A percentile compares a stretch with the other conserved stretches of the same genome.
Conservation (phyloP, 495 filamentous ascomycete genomes). For the Penicillium samsonianum region DNA sequence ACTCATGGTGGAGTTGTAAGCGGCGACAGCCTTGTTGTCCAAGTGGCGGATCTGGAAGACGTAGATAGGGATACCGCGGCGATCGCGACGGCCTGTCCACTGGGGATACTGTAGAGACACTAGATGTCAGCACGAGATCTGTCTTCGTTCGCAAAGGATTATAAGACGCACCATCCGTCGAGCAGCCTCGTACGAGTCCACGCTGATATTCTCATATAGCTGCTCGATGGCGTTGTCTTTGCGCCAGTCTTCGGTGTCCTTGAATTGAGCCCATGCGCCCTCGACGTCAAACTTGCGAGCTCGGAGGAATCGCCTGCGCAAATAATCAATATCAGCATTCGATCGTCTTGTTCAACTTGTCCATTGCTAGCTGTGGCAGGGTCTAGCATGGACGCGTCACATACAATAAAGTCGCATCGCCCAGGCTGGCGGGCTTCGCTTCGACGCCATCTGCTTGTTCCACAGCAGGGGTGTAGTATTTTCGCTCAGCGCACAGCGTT, state of each 20-base stretch:
- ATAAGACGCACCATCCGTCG: conserved; percentile 64
- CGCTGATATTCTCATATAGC: conserved; percentile 76
- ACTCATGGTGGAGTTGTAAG: conserved; percentile 66
- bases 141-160: background rate
- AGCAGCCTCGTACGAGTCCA: conserved; percentile 78
- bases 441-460: conserved; percentile 34
- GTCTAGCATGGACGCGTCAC: conserved; percentile 29
- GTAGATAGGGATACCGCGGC: conserved; percentile 85
- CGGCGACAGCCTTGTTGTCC: conserved; percentile 72
- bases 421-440: conserved; percentile 58
- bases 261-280: conserved; percentile 81
- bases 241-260: conserved; percentile 86
- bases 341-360: background rate
- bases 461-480: conserved; percentile 60
- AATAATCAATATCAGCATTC: conserved; percentile 12
- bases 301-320: conserved; percentile 70
- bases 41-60: conserved; percentile 83
- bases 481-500: conserved; percentile 59
- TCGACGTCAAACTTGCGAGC: conserved; percentile 71
- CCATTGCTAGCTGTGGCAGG: conserved; percentile 6
- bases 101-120: conserved; percentile 69
- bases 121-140: conserved; percentile 1
- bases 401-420: conserved; percentile 80
- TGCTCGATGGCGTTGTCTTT: conserved; percentile 71
- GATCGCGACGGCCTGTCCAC: conserved; percentile 87